phyloP scores from a whole-genome alignment of 768 basidiomycete species.

The Austroboletus festivus region DNA sequence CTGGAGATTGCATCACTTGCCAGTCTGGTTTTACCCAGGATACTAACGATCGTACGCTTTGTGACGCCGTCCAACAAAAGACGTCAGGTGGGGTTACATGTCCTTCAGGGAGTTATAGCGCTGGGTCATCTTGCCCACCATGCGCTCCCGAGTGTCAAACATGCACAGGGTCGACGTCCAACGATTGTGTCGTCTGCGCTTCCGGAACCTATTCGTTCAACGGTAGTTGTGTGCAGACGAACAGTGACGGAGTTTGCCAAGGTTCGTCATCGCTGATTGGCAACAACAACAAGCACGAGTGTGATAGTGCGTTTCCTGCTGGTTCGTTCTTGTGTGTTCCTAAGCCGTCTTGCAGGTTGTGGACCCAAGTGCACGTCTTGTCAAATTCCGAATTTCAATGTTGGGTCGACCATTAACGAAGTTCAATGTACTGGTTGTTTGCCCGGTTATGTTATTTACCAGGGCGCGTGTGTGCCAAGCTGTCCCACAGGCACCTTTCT shows the following conservation, averaged over 20 bases:
- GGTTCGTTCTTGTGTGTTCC: not conserved
- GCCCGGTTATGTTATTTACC: conserved; percentile 68
- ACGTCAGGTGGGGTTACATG: conserved; percentile 56
- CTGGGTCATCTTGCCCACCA: conserved; percentile 47
- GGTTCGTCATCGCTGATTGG: conserved; percentile 69
- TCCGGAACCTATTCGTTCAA: conserved; percentile 59
- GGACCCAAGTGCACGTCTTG: conserved; percentile 81
- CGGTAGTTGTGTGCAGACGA: conserved; percentile 66
- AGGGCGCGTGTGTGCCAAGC: conserved; percentile 63
- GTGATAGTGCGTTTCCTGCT: conserved; percentile 55
- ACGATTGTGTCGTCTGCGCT: conserved; percentile 69
- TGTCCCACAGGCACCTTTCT: conserved; percentile 77
- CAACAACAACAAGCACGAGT: conserved; percentile 79
- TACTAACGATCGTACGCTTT: conserved; percentile 63
- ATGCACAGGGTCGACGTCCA: conserved; percentile 66
- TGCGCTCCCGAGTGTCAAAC: conserved; percentile 71
- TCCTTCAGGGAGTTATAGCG: conserved; percentile 63
- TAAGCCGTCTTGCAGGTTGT: conserved; percentile 51
- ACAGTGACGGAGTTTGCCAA: conserved; percentile 68
- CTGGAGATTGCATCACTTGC: conserved; percentile 73
- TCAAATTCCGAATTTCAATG: conserved; percentile 67
- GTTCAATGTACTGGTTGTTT: conserved; percentile 77
- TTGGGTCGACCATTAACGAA: conserved; percentile 60
- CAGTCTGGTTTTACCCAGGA: conserved; percentile 65
- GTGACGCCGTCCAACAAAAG: conserved; percentile 49